A percentile compares a stretch with the other conserved stretches of the same genome.
phyloP scores from a whole-genome alignment of 371 early-diverging fungal species.

The Mortierella sp. region DNA sequence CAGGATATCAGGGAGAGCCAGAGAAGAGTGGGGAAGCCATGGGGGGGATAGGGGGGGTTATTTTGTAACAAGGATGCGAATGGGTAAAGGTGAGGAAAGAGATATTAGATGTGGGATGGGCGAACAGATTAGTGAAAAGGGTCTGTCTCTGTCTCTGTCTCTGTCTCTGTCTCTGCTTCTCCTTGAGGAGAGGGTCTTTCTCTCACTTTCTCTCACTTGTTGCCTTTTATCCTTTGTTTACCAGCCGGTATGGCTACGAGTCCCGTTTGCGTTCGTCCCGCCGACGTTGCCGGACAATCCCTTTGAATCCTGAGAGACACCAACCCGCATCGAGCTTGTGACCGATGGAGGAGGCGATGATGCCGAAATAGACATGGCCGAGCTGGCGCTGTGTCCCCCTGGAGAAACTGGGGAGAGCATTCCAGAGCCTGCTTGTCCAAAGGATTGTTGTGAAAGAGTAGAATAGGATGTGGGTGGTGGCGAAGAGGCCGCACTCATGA shows the following conservation, averaged over 20 bases:
- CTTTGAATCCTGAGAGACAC: constrained; percentile 34
- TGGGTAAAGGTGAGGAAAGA: too few species aligned
- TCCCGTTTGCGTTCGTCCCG: constrained; percentile 3
- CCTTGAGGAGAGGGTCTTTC: too few species aligned
- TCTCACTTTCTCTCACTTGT: too few species aligned
- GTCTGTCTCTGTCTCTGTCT: too few species aligned
- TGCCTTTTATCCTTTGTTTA: constrained; percentile 9
- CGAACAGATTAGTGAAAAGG: too few species aligned
- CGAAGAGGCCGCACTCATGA: constrained; percentile 32
- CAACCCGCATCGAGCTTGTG: constrained; percentile 28
- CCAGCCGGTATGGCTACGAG: constrained; percentile 33
- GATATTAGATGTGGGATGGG: too few species aligned
- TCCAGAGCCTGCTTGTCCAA: constrained; percentile 39
- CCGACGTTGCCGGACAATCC: constrained; percentile 11
- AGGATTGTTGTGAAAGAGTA: constrained; percentile 32
- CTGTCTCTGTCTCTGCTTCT: too few species aligned
- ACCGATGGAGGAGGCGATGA: constrained; percentile 23
- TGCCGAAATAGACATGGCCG: constrained; percentile 16
- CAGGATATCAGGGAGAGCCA: too few species aligned
- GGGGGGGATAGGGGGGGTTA: too few species aligned
- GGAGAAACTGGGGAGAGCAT: constrained; percentile 44
- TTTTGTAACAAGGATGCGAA: too few species aligned
- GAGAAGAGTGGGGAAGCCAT: too few species aligned
- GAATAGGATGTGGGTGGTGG: constrained; percentile 27
- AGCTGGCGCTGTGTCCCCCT: constrained; percentile 16